Percentiles rank a stretch among this genome's conserved stretches.
phyloP scores from a whole-genome alignment of 768 basidiomycete genomes.

The Boletus pseudopeckii region DNA sequence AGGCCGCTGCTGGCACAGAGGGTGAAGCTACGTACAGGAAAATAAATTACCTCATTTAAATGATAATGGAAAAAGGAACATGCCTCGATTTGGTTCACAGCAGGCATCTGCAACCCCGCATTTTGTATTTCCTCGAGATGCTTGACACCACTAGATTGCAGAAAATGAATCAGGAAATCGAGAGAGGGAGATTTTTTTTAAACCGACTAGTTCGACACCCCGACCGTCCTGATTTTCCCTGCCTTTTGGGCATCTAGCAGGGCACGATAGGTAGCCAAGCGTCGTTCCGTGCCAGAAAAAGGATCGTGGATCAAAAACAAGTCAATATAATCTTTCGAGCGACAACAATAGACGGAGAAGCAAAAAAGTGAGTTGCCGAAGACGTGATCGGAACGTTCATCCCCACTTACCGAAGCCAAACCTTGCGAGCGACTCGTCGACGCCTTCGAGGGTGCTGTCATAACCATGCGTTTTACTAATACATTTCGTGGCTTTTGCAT shows the following conservation, averaged over 20 bases:
- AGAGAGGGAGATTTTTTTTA: not conserved
- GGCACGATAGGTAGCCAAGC: conserved; percentile 71
- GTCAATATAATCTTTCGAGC: conserved; percentile 55
- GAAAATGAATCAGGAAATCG: not conserved
- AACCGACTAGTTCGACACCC: conserved; percentile 80
- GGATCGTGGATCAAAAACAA: conserved; percentile 80
- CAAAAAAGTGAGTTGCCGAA: conserved; percentile 9
- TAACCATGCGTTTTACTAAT: conserved; percentile 58
- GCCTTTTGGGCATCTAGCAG: conserved; percentile 56
- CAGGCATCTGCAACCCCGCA: conserved; percentile 60
- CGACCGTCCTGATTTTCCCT: conserved; percentile 70
- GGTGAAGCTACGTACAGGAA: conserved; percentile 55
- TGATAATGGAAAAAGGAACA: conserved; percentile 1
- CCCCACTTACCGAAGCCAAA: conserved; percentile 52
- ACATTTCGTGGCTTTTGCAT: conserved; percentile 60
- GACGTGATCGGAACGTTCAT: not conserved
- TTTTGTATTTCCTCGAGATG: conserved; percentile 73
- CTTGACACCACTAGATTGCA: conserved; percentile 51
- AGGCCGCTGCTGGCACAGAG: conserved; percentile 74
- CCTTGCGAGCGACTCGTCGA: conserved; percentile 57
- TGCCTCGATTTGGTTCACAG: conserved; percentile 83
- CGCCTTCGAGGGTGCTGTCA: conserved; percentile 51
- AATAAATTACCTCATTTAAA: conserved; percentile 5
- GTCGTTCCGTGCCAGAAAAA: conserved; percentile 54
- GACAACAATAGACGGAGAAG: not conserved